Base-by-base conservation (phyloP, 2,329 filamentous ascomycete genomes). In the Penicillium sp. region DNA sequence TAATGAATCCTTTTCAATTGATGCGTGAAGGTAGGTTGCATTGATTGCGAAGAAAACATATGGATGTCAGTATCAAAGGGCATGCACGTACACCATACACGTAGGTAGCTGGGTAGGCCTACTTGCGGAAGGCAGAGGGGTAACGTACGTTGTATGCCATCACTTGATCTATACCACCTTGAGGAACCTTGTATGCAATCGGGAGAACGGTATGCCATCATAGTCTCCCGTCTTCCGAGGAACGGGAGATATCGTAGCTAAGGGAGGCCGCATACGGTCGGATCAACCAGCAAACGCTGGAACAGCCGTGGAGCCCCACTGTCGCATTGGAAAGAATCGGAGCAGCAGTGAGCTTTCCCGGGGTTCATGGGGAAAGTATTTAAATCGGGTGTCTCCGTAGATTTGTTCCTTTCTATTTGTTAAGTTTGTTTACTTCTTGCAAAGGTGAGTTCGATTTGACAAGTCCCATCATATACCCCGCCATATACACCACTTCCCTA, bases 171-270 rank as follows among this genome's bases (percentile, higher is more conserved):
- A n/a, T n/a, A 34, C 32, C 10, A 13, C 8, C 29, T 8, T 40
- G 40, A n/a, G 23, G 36, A 13, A 3, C 23, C 23, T 23, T 23
- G 38, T 30, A 11, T 34, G 47, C 23, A 35, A 36, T 51, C 38
- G 41, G 35, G 30, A 47, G 19, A 35, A 47, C 13, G 2, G 38
- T 45, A 61, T 61, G 51, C 50, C 52, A 60, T 61, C 56, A 55
- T 56, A 38, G 45, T 16, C 47, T 39, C 41, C 41, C 60, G 41
- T 60, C 58, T 66, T 61, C 70, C 71, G 71, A 73, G 65, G 65
- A 51, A 64, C 71, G 70, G 71, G 59, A 72, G 70, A 73, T 71
- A 65, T 74, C 71, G 71, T 67, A 69, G 54, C 55, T 48, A 59
- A 52, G 5, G 43, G 52, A 51, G 49, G 52, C 60, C 55, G 59